Conservation (phyloP, 108 stramenopile species). For the Seminavis robusta region DNA sequence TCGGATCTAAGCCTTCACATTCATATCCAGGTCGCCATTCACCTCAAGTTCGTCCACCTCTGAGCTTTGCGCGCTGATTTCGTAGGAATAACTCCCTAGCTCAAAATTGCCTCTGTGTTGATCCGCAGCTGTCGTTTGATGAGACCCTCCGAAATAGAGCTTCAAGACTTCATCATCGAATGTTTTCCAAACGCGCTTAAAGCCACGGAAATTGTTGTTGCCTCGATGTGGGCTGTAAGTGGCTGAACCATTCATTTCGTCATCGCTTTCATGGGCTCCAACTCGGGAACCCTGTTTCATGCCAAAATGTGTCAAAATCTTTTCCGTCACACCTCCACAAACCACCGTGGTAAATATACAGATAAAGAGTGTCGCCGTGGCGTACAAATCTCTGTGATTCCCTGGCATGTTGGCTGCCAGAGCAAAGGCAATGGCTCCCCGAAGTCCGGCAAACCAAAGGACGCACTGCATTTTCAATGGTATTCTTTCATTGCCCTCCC, state of each 20-base stretch:
- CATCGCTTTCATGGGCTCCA: slow-evolving; percentile 11
- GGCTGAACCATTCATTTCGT: slow-evolving; percentile 16
- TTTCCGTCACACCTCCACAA: slow-evolving; percentile 94
- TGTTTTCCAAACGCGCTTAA: slow-evolving; percentile 52
- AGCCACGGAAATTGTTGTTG: slow-evolving; percentile 24
- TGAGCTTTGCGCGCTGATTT: too few species aligned
- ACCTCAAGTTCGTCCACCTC: too few species aligned
- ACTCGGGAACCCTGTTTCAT: slow-evolving; percentile 56
- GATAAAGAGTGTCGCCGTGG: slow-evolving; percentile 89
- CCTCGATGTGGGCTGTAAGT: neutral
- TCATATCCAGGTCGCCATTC: too few species aligned
- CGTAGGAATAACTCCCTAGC: too few species aligned
- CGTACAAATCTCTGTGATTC: slow-evolving; percentile 79
- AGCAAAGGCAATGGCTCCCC: slow-evolving; percentile 96
- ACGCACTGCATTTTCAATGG: slow-evolving; percentile 82
- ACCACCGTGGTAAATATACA: slow-evolving; percentile 96
- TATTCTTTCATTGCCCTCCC: slow-evolving; percentile 28
- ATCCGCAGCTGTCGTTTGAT: neutral
- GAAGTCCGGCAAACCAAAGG: slow-evolving; percentile 94
- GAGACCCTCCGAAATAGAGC: slow-evolving; percentile 60
- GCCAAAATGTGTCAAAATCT: slow-evolving; percentile 71
- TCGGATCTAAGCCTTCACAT: too few species aligned
- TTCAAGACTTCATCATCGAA: slow-evolving; percentile 64
- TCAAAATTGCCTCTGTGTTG: too few species aligned
- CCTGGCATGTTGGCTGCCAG: slow-evolving; percentile 92